Conservation (phyloP, 2,329 filamentous ascomycete genomes). For the Penicillium sp. region DNA sequence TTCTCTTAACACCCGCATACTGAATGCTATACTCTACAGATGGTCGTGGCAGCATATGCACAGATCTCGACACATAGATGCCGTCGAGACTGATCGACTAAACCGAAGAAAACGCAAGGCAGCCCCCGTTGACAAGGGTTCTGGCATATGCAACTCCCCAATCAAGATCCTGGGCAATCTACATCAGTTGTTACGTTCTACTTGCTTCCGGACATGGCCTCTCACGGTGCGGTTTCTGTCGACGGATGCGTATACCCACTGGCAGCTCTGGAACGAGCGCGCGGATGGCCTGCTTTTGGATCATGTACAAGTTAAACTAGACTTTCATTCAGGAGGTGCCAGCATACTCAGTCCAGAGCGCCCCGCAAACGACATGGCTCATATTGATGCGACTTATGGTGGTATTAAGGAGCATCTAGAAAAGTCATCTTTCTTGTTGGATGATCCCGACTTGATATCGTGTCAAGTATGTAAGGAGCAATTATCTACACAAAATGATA, state of each 20-base stretch:
- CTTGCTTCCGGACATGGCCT: conserved; percentile 80
- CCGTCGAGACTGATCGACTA: conserved; percentile 9
- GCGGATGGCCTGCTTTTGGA: conserved; percentile 47
- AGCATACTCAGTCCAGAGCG: conserved; percentile 11
- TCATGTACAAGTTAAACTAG: conserved; percentile 54
- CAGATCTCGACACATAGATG: conserved; percentile 70
- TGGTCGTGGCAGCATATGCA: conserved; percentile 92
- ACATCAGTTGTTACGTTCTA: conserved; percentile 72
- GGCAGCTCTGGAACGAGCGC: conserved; percentile 57
- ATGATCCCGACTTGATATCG: conserved; percentile 29
- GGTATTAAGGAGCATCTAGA: conserved; percentile 48
- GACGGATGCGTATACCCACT: conserved; percentile 63
- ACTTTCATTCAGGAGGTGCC: conserved; percentile 32
- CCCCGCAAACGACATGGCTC: conserved; percentile 21
- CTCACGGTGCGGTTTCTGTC: conserved; percentile 75
- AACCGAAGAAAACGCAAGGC: conserved; percentile 1
- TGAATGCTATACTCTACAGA: conserved; percentile 41
- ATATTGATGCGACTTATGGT: conserved; percentile 53
- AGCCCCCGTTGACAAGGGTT: background rate
- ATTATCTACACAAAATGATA: conserved; percentile 34
- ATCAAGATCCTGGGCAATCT: conserved; percentile 62
- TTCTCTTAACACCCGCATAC: background rate
- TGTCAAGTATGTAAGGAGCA: conserved; percentile 50
- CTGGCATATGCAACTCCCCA: conserved; percentile 4
- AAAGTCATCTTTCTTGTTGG: conserved; percentile 46